Conservation (phyloP, 2,329 filamentous ascomycete genomes). For the Clonostachys byssicola region DNA sequence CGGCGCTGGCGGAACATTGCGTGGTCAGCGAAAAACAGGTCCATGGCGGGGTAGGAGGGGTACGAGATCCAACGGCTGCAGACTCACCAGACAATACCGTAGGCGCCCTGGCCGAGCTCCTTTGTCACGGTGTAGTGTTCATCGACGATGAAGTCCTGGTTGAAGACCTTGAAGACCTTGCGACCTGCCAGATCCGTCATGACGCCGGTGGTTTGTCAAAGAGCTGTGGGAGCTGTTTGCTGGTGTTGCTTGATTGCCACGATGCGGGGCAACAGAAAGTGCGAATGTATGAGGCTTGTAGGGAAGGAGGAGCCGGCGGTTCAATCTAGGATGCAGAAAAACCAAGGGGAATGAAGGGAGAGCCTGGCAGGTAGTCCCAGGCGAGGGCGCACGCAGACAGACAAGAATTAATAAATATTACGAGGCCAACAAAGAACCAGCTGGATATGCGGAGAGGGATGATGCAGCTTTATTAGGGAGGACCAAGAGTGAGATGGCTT, state of each 20-base stretch:
- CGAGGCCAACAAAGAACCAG: no score
- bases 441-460: no score
- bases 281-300: no score
- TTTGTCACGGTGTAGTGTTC: conserved; percentile 98
- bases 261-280: conserved; percentile 1
- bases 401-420: no score
- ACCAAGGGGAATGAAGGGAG: no score
- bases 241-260: neutral
- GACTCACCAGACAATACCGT: conserved; percentile 92
- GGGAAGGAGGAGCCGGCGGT: no score
- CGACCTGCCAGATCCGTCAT: conserved; percentile 31
- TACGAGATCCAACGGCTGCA: conserved; percentile 1
- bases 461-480: no score
- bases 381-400: no score
- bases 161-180: conserved; percentile 99
- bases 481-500: no score
- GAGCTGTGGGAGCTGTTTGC: neutral
- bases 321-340: no score
- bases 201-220: neutral
- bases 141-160: conserved; percentile 98
- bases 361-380: no score
- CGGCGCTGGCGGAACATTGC: conserved; percentile 58
- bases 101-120: conserved; percentile 95
- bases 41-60: conserved; percentile 1
- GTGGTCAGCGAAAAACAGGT: conserved; percentile 7